Percentiles rank a stretch among this genome's conserved stretches.
Conservation (phyloP, 768 basidiomycete genomes). For the Serendipita sp. region DNA sequence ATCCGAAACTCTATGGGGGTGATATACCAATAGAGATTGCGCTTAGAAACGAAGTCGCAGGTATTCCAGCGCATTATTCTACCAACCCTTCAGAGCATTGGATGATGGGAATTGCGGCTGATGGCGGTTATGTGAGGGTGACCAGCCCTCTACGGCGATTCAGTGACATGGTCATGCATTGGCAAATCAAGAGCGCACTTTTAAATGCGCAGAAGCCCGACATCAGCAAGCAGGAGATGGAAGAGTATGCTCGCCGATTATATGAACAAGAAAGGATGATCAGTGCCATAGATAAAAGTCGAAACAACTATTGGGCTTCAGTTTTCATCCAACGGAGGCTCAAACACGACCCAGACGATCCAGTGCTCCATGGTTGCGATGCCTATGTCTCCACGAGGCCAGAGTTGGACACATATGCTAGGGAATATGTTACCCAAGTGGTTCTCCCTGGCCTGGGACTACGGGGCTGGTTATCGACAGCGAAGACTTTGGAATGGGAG, state of each 20-base stretch:
- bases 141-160: conserved; percentile 85
- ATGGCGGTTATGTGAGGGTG: conserved; percentile 57
- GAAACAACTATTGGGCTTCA: conserved; percentile 26
- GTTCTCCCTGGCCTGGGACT: background rate
- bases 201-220: background rate
- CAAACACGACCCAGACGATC: conserved; percentile 7
- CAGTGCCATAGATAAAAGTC: conserved; percentile 19
- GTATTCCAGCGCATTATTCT: conserved; percentile 26
- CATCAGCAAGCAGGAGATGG: conserved; percentile 30
- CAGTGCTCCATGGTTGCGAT: background rate
- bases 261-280: conserved; percentile 22
- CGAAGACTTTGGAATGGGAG: background rate
- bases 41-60: background rate
- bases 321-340: conserved; percentile 25
- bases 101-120: conserved; percentile 41
- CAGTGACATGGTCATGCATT: conserved; percentile 67
- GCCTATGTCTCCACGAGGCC: background rate
- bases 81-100: conserved; percentile 48
- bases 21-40: background rate
- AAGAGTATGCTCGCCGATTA: conserved; percentile 25
- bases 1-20: conserved; percentile 11
- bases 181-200: conserved; percentile 79
- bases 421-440: background rate
- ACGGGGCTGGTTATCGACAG: background rate
- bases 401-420: background rate